Evolutionary conservation across 2,329 filamentous ascomycete species (phyloP).

Genomic region (Atkinsonella hypoxylon): DNA sequence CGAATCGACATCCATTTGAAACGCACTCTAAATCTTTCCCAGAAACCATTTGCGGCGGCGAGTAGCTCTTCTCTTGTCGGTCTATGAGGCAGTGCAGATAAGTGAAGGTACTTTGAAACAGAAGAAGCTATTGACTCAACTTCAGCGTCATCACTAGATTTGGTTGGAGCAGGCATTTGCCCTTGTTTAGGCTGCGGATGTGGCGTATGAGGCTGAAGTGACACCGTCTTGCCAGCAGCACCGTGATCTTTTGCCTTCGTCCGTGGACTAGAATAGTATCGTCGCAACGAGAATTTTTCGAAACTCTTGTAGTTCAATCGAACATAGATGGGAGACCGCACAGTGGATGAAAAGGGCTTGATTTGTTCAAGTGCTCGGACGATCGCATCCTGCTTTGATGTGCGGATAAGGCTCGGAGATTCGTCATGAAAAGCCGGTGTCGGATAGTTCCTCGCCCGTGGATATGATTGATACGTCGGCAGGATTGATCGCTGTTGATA

Average conservation of each 20-base stretch:
- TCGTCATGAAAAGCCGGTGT: not conserved
- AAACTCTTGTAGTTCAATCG: not conserved
- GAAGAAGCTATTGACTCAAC: constrained; percentile 35
- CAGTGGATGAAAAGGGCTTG: not conserved
- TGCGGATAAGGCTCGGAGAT: too few species aligned
- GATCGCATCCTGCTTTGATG: not conserved
- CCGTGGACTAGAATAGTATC: not conserved
- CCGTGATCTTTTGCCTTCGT: not conserved
- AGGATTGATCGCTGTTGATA: constrained; percentile 1
- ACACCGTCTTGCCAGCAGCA: not conserved
- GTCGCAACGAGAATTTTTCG: not conserved
- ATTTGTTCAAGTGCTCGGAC: not conserved
- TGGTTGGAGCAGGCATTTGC: constrained; percentile 1
- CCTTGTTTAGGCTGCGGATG: not conserved
- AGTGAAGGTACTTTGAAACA: constrained; percentile 47
- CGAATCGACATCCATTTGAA: constrained; percentile 98
- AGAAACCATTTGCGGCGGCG: constrained; percentile 83
- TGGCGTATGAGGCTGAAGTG: not conserved
- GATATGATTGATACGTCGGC: not conserved
- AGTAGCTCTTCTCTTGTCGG: constrained; percentile 90
- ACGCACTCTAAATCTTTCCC: constrained; percentile 76
- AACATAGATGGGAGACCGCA: not conserved
- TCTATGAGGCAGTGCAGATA: constrained; percentile 65
- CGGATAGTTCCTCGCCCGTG: not conserved
- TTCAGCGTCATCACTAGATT: constrained; percentile 9